Evolutionary conservation across 768 basidiomycete species (phyloP), one percentile per base, ranked within the genome.

Genomic region (Calocera viscosa): DNA sequence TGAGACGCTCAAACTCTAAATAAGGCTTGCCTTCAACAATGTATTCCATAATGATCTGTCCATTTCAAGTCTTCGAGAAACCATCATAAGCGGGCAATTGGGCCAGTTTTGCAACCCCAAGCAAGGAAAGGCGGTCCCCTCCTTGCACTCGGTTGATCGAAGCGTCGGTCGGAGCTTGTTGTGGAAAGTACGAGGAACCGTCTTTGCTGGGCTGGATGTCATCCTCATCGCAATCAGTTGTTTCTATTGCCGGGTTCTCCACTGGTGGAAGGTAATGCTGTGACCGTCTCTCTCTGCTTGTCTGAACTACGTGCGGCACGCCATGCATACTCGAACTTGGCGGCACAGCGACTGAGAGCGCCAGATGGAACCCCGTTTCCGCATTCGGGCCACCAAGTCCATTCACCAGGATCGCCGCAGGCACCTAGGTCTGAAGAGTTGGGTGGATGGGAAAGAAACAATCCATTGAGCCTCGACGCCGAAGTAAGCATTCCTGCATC

Each of bases 311-410:
- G 81, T 17, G 70, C 70, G 3, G 80, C 81, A 34, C 84, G 91
- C 43, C 78, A 78, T 68, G 75, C 78, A 63, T 95, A 87, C 75
- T 78, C 80, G 8, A 74, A 78, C 17, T 75, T 87, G 49, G 75
- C 92, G 32, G 76, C 83, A 64, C 82, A 89, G 70, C 86, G 87
- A 72, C 85, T 92, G 79, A 84, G 82, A 63, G 88, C 92, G 0
- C 93, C 93, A 16, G 93, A 95, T 75, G 91, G 90, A 5, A 86
- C 86, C 65, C 91, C 89, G 86, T 11, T 81, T 87, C 68, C 74
- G 78, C 33, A 73, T 85, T 1, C 86, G 86, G 38, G 86, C 83
- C 8, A 28, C 78, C 78, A 22, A 73, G 76, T 39, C 73, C 73
- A 63, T 74, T 60, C 19, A 66, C 49, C 24, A 64, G 53, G 0